Percentiles rank a stretch among this genome's conserved stretches.
Evolutionary conservation across 2,329 filamentous ascomycete species (phyloP).

Genomic region (Penicillium sp.): DNA sequence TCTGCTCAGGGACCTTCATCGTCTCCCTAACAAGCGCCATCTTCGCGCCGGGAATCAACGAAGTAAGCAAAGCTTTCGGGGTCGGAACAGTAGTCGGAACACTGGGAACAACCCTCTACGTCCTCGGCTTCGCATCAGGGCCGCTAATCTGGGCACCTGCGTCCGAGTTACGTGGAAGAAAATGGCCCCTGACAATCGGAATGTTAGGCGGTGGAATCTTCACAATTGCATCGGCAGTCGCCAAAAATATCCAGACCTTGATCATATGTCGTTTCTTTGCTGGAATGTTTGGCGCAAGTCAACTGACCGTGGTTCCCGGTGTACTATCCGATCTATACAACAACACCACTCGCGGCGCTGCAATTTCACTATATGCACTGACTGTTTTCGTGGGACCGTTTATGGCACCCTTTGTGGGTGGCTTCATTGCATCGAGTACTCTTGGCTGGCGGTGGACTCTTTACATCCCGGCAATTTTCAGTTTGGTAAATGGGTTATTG

Average conservation of each 20-base stretch:
- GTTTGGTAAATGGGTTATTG: conserved; percentile 41
- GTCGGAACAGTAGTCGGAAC: conserved; percentile 43
- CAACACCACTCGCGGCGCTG: conserved; percentile 40
- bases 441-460: conserved; percentile 53
- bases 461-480: conserved; percentile 52
- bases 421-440: conserved; percentile 47
- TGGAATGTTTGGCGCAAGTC: conserved; percentile 45
- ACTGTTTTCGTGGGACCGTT: conserved; percentile 49
- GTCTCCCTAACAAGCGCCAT: conserved; percentile 57
- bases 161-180: conserved; percentile 59
- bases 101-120: conserved; percentile 48
- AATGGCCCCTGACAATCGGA: conserved; percentile 48
- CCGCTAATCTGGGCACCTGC: conserved; percentile 62
- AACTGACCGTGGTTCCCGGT: conserved; percentile 44
- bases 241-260: conserved; percentile 39
- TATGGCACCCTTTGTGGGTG: conserved; percentile 50
- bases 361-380: conserved; percentile 48
- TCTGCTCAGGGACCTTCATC: conserved; percentile 48
- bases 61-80: conserved; percentile 51
- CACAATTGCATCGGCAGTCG: conserved; percentile 45
- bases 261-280: conserved; percentile 47
- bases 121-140: conserved; percentile 56
- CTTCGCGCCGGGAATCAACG: conserved; percentile 62
- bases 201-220: conserved; percentile 44
- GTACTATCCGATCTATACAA: conserved; percentile 50